A percentile compares a stretch with the other conserved stretches of the same genome.
These are phyloP conservation scores for Mycena citricolor DNA, from an alignment of 1,284 basidiomycete species.

Conservation along the genomic window DNA sequence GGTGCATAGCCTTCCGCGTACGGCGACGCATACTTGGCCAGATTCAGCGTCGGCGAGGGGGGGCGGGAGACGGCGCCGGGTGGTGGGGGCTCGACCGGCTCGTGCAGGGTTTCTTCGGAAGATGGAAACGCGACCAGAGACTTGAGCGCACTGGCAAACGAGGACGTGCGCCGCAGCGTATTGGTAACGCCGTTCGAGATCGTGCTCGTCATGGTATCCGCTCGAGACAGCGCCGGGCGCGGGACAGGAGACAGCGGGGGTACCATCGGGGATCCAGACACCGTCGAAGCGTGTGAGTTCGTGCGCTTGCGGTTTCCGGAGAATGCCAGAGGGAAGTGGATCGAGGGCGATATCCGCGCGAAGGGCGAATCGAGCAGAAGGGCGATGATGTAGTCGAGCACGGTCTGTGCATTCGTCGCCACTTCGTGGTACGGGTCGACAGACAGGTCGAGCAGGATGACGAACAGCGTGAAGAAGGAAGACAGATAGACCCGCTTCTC, in stretches of 20 bases:
- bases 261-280: slow-evolving; percentile 43
- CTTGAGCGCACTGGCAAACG: slow-evolving; percentile 83
- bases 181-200: slow-evolving; percentile 59
- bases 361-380: slow-evolving; percentile 89
- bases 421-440: slow-evolving; percentile 94
- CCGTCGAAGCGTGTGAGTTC: slow-evolving; percentile 37
- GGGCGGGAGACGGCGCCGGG: no score
- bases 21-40: slow-evolving; percentile 74
- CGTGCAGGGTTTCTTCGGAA: slow-evolving; percentile 50
- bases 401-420: slow-evolving; percentile 84
- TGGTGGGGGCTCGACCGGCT: no score
- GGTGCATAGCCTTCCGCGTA: slow-evolving; percentile 37
- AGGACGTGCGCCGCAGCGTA: slow-evolving; percentile 77
- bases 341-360: no score
- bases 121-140: slow-evolving; percentile 70
- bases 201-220: slow-evolving; percentile 61
- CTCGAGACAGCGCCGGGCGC: slow-evolving; percentile 52
- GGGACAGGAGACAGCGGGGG: slow-evolving; percentile 34
- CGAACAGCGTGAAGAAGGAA: slow-evolving; percentile 92
- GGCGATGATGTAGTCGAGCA: slow-evolving; percentile 91
- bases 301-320: slow-evolving; percentile 63
- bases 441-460: slow-evolving; percentile 86
- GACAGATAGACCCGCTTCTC: slow-evolving; percentile 84
- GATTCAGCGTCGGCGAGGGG: slow-evolving; percentile 74
- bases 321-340: no score